These are phyloP conservation scores for Glycine soja DNA, from an alignment of 306 rosid genomes.

Conservation along the genomic window DNA sequence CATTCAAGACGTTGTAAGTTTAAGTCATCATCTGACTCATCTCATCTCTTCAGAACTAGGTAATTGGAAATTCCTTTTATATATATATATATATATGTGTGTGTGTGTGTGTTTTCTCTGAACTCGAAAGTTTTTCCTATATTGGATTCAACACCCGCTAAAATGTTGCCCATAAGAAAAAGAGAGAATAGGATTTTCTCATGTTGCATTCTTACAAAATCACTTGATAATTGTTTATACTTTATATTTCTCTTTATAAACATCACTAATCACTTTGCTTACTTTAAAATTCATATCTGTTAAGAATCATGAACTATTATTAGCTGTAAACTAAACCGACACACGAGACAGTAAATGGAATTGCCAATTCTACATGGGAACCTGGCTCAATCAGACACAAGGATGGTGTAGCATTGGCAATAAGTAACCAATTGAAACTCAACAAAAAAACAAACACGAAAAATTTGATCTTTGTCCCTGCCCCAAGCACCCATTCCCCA, in stretches of 20 bases:
- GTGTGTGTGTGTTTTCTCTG: neutral
- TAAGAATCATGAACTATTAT: neutral
- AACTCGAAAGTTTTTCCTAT: neutral
- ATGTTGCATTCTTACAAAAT: neutral
- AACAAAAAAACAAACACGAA: constrained; percentile 4
- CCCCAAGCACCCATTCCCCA: neutral
- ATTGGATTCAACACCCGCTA: neutral
- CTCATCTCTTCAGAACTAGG: neutral
- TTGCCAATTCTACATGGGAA: neutral
- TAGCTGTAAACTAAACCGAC: neutral
- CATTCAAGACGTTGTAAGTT: neutral
- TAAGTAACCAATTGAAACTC: neutral
- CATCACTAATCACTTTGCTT: too few relatives aligned
- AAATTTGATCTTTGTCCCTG: constrained; percentile 16
- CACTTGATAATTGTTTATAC: too few relatives aligned
- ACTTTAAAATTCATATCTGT: neutral
- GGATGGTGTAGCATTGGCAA: neutral
- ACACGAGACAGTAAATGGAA: neutral
- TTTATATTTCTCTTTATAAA: too few relatives aligned
- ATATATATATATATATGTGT: too few relatives aligned
- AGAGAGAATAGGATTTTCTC: neutral
- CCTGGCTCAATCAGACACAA: neutral
- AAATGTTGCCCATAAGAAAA: neutral
- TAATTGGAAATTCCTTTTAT: neutral
- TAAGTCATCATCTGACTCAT: neutral